These are phyloP conservation scores for Hebeloma cylindrosporum DNA, from an alignment of 768 basidiomycete genomes.

Conservation along the genomic window DNA sequence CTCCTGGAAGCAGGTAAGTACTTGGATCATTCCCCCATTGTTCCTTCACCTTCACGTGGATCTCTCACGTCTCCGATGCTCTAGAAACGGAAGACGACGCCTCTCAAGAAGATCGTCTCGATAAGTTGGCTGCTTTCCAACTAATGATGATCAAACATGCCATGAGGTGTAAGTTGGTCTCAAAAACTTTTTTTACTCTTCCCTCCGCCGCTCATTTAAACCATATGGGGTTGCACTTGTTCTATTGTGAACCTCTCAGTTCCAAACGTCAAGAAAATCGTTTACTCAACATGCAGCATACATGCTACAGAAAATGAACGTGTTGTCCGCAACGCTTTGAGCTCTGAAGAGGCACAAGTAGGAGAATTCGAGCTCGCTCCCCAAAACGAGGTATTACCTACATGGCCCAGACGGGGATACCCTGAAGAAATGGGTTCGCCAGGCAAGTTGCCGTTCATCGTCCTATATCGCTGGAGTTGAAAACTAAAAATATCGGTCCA, in stretches of 20 bases:
- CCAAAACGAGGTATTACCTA: slow-evolving; percentile 64
- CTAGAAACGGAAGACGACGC: slow-evolving; percentile 59
- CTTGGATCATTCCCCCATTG: slow-evolving; percentile 5
- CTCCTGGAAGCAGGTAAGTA: slow-evolving; percentile 69
- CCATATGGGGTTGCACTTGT: slow-evolving; percentile 14
- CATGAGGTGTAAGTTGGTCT: slow-evolving; percentile 73
- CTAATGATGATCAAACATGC: slow-evolving; percentile 90
- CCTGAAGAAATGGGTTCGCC: slow-evolving; percentile 58
- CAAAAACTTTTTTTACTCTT: slow-evolving; percentile 16
- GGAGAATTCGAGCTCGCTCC: slow-evolving; percentile 71
- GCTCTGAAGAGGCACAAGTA: slow-evolving; percentile 62
- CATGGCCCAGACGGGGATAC: slow-evolving; percentile 82
- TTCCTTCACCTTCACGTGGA: slow-evolving; percentile 2
- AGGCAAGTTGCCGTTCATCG: slow-evolving; percentile 36
- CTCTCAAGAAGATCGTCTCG: slow-evolving; percentile 65
- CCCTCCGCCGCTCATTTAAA: slow-evolving; percentile 18
- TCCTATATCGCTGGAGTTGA: not conserved
- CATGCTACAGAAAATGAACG: slow-evolving; percentile 91
- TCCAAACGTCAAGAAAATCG: slow-evolving; percentile 74
- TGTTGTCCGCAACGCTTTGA: slow-evolving; percentile 76
- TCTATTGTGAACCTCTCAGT: no score
- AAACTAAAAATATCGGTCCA: slow-evolving; percentile 22
- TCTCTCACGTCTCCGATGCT: slow-evolving; percentile 1
- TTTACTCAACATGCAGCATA: slow-evolving; percentile 97
- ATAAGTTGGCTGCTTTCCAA: slow-evolving; percentile 87